Base-by-base conservation (phyloP, 2,329 filamentous ascomycete species). In the Calonectria pauciramosa region DNA sequence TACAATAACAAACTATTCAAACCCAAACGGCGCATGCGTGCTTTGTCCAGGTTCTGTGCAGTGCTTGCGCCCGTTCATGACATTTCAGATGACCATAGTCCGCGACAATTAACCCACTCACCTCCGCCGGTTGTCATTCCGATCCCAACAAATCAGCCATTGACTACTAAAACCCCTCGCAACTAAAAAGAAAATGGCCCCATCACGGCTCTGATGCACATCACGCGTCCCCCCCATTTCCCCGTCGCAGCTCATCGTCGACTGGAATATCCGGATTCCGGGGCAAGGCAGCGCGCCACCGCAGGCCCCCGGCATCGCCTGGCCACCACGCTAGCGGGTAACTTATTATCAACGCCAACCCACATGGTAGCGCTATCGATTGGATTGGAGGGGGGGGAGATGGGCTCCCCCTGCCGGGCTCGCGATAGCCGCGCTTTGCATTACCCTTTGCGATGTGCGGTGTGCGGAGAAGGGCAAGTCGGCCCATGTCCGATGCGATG, bases 381-480 rank as follows among this genome's bases (percentile, higher is more conserved):
- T 66, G 59, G 30, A 32, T 32, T 32, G 32, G 14, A 13, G 51
- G 7, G 16, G 26, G 26, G 14, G 9, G 26, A n/a, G 44, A 47
- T 47, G 44, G 26, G 2, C 51, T 20, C 23, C 51, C 56, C 51
- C 30, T 52, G 51, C 38, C 16, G 36, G 51, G 36, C 36, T 64
- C 69, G 64, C 63, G 68, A 70, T 75, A 78, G 54, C 75, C 75
- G 76, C 76, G 68, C 73, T 75, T 71, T 70, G 65, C 71, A 68
- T 77, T 69, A 41, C 38, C 44, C 70, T 74, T 70, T 66, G 13
- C 56, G 56, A 60, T 65, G 76, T 78, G 77, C 71, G 77, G 73
- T 76, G 77, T 79, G 77, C 73, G 72, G 70, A 54, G 72, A 69
- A 59, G n/a, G 70, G 32, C 54, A 59, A 65, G 72, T 80, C 77